Conservation (phyloP, 2,329 filamentous ascomycete genomes). For the Neopestalotiopsis clavispora region DNA sequence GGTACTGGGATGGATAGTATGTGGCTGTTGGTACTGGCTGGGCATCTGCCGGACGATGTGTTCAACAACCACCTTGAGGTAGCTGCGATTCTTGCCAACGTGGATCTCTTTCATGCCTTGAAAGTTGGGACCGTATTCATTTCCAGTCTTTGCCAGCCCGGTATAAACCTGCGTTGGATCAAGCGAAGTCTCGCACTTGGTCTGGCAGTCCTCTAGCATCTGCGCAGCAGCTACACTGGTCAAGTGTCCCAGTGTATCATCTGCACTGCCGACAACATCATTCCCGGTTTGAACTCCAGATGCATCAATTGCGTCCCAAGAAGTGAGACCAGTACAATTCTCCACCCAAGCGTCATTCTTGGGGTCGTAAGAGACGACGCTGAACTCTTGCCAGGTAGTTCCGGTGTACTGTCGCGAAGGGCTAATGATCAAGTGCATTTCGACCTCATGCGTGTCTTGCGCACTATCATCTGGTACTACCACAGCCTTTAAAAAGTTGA, state of each 20-base stretch:
- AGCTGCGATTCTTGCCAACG: slow-evolving; percentile 3
- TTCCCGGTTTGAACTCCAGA: background rate
- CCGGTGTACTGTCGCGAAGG: slow-evolving; percentile 9
- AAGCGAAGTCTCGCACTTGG: background rate
- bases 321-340: slow-evolving; percentile 8
- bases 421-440: slow-evolving; percentile 16
- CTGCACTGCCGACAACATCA: background rate
- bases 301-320: slow-evolving; percentile 8
- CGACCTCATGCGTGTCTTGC: slow-evolving; percentile 6
- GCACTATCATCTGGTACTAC: slow-evolving; percentile 5
- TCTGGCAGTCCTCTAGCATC: slow-evolving; percentile 4
- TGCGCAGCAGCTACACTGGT: slow-evolving; percentile 15
- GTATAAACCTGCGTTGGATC: slow-evolving; percentile 13
- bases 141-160: slow-evolving; percentile 3
- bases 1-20: slow-evolving; percentile 17
- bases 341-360: slow-evolving; percentile 15
- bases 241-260: slow-evolving; percentile 11
- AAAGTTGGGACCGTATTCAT: slow-evolving; percentile 17
- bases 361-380: slow-evolving; percentile 15
- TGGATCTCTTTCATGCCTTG: slow-evolving; percentile 12
- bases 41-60: slow-evolving; percentile 16
- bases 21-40: slow-evolving; percentile 18
- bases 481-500: slow-evolving; percentile 6
- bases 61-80: slow-evolving; percentile 8
- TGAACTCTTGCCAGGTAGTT: slow-evolving; percentile 14